Evolutionary conservation across 78 protist genomes (phyloP), one percentile per base, ranked within the genome.

Genomic region (Guillardia theta): DNA sequence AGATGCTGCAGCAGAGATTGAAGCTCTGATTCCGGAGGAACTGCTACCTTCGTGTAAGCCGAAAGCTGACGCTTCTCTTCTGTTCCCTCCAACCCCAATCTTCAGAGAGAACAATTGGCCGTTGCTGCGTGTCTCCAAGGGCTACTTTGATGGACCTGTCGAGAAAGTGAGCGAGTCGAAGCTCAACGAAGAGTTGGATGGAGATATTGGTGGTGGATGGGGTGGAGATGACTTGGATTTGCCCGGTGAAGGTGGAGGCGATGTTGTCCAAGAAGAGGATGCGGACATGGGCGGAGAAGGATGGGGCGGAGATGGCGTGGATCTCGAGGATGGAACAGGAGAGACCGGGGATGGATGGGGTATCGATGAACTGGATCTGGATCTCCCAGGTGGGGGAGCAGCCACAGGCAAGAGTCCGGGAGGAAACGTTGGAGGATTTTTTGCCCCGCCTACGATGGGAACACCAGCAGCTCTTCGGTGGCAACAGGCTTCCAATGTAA

Each of bases 41-140:
- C 41, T 22, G 36, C 33, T 36, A 22, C n/a, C 6, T 3, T 24
- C 22, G 46, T 70, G 83, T 50, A 1, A 70, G 83, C 41, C 83
- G 33, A 12, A 15, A 0, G 45, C 87, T 12, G 64, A 15, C 22
- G 64, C 94, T 5, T 22, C 0, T 24, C 50, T 95, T 83, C 92
- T 95, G 46, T 27, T 36, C 36, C 95, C 96, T 0, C 95, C 96
- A 33, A 58, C 87, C 43, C 96, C 96, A 36, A 92, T 95, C 92
- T 21, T 70, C 41, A 92, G 94, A 37, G 98, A 96, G 46, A 8
- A 27, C 30, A 98, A 98, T 94, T 98, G 99, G 99, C 99, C 99
- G 47, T 95, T 97, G 27, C 95, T 98, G 36, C 39, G 53, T 22
- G 94, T 96, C 21, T 64, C 95, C 24, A 96, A 97, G 94, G 96